Evolutionary conservation across 306 rosid genomes (phyloP), one percentile per base, ranked within the genome.

Genomic region (Delonix regia): DNA sequence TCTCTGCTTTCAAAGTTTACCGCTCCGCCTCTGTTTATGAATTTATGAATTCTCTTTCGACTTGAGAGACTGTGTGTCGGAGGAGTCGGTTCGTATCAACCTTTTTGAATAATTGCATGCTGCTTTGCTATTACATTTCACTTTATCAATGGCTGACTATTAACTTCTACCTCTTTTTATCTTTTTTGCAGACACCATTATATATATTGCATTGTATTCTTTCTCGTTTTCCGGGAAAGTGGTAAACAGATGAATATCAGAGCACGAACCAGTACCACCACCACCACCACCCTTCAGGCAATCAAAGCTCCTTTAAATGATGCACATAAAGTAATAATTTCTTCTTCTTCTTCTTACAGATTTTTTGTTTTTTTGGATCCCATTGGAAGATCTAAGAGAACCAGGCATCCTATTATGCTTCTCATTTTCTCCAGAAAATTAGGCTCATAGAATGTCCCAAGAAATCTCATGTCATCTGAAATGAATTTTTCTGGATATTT

Each of bases 231-330:
- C 80, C 70, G 78, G 68, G 62, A 85, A 74, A 86, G 83, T 78
- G 39, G 73, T 74, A 71, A 56, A 74, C 34, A 64, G 55, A 95
- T 95, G 99, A 92, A 90, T 83, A 75, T 84, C 82, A 89, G 90
- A 83, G 87, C 89, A 57, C 91, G 91, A 76, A 82, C 84, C 27
- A 11, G 48, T 36, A n/a, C 48, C 5, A 64, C 49, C 78, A 82
- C 87, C 80, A 64, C 70, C 30, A 36, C 48, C 81, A 80, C 85
- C 78, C 86, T 87, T 88, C 94, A 85, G 57, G 81, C 88, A 55
- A 83, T 82, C 82, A 88, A 92, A 85, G 78, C 89, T 75, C 78
- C 96, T 87, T 74, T 86, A 63, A 84, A 83, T 72, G 82, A 83
- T 79, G 83, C 80, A 79, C 88, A 83, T 83, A 90, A 89, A 87